Base-by-base conservation (phyloP, 108 stramenopile genomes). In the Nitzschia inconspicua region DNA sequence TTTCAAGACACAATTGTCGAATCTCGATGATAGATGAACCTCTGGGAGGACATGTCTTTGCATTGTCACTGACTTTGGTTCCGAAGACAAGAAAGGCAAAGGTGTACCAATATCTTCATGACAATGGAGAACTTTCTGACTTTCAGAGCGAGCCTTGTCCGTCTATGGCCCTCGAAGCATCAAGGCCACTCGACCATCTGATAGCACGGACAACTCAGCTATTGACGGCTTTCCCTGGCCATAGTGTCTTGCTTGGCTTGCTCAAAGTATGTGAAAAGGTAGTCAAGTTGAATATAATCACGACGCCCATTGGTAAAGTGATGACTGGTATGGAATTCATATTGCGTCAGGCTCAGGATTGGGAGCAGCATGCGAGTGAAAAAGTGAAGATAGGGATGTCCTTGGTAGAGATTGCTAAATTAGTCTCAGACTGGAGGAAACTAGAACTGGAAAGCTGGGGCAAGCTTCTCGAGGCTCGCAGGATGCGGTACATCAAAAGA, bases 361-460 rank as follows among this genome's bases (percentile, higher is more conserved):
- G 97, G 97, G 97, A 98, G 60, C 91, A 94, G 60, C 86, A 92
- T 56, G 97, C 97, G 5, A 88, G 93, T 51, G 76, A 79, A 46
- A 62, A 83, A 10, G 95, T 98, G 5, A 60, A 74, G 27, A 49
- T 98, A 1, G 91, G 82, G 2, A 74, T 66, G 35, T 76, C 84
- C 19, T 78, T 98, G 16, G 40, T 52, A 26, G 70, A 77, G 24
- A 60, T 99, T 3, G 81, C 84, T 14, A 37, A 72, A 16, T 60
- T 97, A n/a, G 94, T 98, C 3, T 84, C 88, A 13, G 63, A 73
- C 24, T 99, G 96, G 97, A 68, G 98, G 37, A 89, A 85, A 50
- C 32, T 97, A 0, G 97, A 99, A 75, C 78, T 98, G 5, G 62
- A 83, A n/a, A 89, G 88, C 60, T 99, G 98, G 98, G 72, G 85